These are phyloP conservation scores for Buddleja alternifolia DNA, from an alignment of 257 asterid species.

Conservation along the genomic window DNA sequence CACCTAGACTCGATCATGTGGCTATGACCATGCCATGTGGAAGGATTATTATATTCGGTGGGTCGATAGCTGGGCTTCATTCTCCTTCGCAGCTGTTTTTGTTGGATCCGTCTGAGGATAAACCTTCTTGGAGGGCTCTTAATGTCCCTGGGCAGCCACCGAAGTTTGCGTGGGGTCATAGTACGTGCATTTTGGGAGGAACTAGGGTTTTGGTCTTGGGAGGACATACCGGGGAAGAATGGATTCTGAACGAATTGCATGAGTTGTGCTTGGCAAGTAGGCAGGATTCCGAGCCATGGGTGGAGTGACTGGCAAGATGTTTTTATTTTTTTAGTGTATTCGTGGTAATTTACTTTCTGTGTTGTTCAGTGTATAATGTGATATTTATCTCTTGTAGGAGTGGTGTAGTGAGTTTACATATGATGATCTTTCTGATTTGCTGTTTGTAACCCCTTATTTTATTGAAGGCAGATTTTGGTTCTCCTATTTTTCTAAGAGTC, in stretches of 20 bases:
- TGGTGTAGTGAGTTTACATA: constrained; percentile 23
- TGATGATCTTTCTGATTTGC: constrained; percentile 10
- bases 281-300: constrained; percentile 68
- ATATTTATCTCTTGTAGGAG: constrained; percentile 23
- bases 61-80: constrained; percentile 81
- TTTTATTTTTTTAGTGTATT: not conserved
- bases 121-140: constrained; percentile 78
- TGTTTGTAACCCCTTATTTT: constrained; percentile 27
- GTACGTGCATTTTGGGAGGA: constrained; percentile 88
- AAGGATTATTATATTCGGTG: constrained; percentile 77
- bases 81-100: constrained; percentile 84
- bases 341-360: not conserved
- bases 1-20: constrained; percentile 84
- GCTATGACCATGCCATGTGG: constrained; percentile 94
- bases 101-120: constrained; percentile 80
- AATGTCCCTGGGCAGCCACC: constrained; percentile 86
- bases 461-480: not conserved
- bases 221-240: constrained; percentile 89
- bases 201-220: constrained; percentile 87
- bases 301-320: not conserved
- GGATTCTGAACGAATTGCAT: constrained; percentile 78
- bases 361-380: not conserved
- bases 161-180: constrained; percentile 89
- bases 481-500: not conserved
- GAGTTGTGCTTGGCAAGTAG: constrained; percentile 80